Base-by-base conservation (phyloP, 1,284 basidiomycete species). In the Puccinia coronata region DNA sequence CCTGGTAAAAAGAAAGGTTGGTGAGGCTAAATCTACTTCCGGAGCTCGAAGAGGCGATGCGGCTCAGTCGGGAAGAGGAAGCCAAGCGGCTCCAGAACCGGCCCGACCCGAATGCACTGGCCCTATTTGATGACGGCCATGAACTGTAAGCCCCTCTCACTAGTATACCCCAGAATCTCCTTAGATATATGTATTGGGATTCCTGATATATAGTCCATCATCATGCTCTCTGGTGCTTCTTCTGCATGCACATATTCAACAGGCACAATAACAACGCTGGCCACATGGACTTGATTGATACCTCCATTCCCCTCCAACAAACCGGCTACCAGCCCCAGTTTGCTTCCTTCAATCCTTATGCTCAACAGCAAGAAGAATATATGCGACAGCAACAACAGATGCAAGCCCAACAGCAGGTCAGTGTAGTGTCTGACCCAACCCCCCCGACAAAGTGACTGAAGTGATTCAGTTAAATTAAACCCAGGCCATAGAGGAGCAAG, bases 31-130 rank as follows among this genome's bases (percentile, higher is more conserved):
- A n/a, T n/a, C n/a, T n/a, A n/a, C n/a, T n/a, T n/a, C 70, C 79
- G 11, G 79, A 81, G 53, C 49, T 81, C 82, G 94, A 95, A 85
- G 93, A 92, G 87, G 95, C 93, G 84, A 94, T 95, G 88, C 89
- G 90, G 84, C 89, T 90, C 49, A 88, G 90, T 82, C 91, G 90
- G n/a, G 91, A 92, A 83, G 95, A 97, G 82, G 91, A 92, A 83
- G 89, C 88, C 65, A 87, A 89, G 75, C 63, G 65, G 49, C 81
- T 82, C 25, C 70, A 71, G 39, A 43, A 41, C 41, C 47, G 72
- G 81, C 4, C 83, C 34, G 71, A 81, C 61, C 59, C 79, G 11
- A 81, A 81, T 49, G 79, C 71, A 20, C 31, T 51, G 14, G 79
- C 79, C 61, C 49, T 81, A 39, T 81, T 74, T 63, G 79, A 83